phyloP scores from a whole-genome alignment of 306 rosid genomes.

The Chamaecrista fasciculata region DNA sequence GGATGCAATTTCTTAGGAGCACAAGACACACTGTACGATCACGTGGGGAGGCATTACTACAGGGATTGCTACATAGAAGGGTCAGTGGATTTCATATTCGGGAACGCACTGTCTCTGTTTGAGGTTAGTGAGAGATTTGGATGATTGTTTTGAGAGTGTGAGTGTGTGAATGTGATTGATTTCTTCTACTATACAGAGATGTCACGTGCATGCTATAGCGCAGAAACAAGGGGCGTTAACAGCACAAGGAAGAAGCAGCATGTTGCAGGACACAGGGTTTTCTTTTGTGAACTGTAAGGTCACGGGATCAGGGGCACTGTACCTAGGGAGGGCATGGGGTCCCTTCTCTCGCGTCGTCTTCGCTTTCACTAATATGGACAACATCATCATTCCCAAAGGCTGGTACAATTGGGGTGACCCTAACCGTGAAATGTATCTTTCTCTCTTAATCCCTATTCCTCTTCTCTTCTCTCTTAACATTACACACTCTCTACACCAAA shows the following conservation, averaged over 20 bases:
- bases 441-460: neutral
- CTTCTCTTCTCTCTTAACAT: too few species aligned
- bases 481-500: too few species aligned
- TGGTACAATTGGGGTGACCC: conserved; percentile 99
- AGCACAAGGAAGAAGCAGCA: conserved; percentile 84
- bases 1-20: conserved; percentile 90
- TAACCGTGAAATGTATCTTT: conserved; percentile 71
- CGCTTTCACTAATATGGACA: conserved; percentile 89
- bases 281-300: conserved; percentile 94
- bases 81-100: conserved; percentile 99
- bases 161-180: too few species aligned
- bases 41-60: conserved; percentile 86
- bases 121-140: conserved; percentile 62
- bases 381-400: conserved; percentile 93
- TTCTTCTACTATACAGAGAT: too few species aligned
- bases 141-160: too few species aligned
- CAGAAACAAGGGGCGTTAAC: conserved; percentile 71
- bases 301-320: conserved; percentile 96
- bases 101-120: conserved; percentile 75
- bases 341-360: conserved; percentile 92
- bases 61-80: conserved; percentile 97
- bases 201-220: conserved; percentile 97
- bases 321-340: conserved; percentile 98
- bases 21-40: conserved; percentile 93
- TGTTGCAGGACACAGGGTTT: conserved; percentile 89